Conservation (phyloP, 352 stramenopile genomes). For the Plasmopara halstedii region DNA sequence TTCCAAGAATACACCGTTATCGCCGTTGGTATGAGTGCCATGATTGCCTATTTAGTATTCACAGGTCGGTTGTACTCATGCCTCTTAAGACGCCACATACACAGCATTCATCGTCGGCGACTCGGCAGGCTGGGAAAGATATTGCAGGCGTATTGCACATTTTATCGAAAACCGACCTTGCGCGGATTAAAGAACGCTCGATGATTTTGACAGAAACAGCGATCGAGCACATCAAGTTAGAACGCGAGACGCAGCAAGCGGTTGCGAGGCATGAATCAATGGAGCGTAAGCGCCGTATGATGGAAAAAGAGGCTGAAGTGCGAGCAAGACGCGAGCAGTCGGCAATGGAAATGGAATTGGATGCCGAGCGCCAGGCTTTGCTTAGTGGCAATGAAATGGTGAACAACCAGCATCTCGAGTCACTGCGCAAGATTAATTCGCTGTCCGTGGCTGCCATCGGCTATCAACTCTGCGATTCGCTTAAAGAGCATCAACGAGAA, state of each 20-base stretch:
- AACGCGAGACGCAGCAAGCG: constrained; percentile 34
- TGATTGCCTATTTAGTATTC: too few relatives aligned
- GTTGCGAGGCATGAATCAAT: constrained; percentile 46
- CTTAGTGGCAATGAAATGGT: constrained; percentile 55
- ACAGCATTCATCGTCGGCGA: constrained; percentile 29
- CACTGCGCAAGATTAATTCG: constrained; percentile 62
- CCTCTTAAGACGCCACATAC: constrained; percentile 13
- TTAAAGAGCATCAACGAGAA: constrained; percentile 38
- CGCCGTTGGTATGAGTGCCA: not conserved
- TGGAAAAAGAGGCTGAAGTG: constrained; percentile 70
- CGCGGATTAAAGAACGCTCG: constrained; percentile 46
- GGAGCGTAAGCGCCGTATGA: constrained; percentile 65
- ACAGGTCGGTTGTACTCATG: constrained; percentile 8
- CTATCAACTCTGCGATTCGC: constrained; percentile 54
- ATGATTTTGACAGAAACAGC: constrained; percentile 54
- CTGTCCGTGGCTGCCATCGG: constrained; percentile 51
- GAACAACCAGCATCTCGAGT: constrained; percentile 51
- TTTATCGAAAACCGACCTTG: constrained; percentile 26
- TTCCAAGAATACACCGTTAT: constrained; percentile 3
- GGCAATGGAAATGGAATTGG: constrained; percentile 64
- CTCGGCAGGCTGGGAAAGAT: constrained; percentile 46
- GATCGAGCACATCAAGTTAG: constrained; percentile 27
- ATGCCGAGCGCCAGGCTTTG: constrained; percentile 51
- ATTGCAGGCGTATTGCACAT: constrained; percentile 42
- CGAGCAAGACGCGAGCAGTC: constrained; percentile 56